A percentile compares a stretch with the other conserved stretches of the same genome.
Evolutionary conservation across 139 green algal species (phyloP).

Genomic region (Dunaliella primolecta): DNA sequence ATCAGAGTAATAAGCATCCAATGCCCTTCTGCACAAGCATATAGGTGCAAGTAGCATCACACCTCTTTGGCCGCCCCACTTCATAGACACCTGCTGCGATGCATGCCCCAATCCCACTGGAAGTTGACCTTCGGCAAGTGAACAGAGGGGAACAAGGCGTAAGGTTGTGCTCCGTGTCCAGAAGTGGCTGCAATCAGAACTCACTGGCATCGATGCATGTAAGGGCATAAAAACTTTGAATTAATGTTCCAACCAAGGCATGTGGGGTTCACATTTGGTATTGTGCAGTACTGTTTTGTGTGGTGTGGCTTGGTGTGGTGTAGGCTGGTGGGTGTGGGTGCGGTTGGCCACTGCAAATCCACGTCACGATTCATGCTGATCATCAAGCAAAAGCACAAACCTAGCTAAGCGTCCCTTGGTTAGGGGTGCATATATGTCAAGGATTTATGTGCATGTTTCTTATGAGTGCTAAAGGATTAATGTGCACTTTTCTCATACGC

Average conservation of each 20-base stretch:
- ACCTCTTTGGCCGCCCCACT: conserved; percentile 55
- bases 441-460: not conserved
- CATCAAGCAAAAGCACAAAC: too few relatives aligned
- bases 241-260: not conserved
- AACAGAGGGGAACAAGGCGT: conserved; percentile 3
- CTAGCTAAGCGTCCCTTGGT: too few relatives aligned
- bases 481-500: not conserved
- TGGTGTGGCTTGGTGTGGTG: too few relatives aligned
- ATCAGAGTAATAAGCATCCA: too few relatives aligned
- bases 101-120: conserved; percentile 55
- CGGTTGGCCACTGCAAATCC: too few relatives aligned
- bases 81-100: conserved; percentile 68
- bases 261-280: too few relatives aligned
- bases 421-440: too few relatives aligned
- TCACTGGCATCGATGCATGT: not conserved
- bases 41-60: too few relatives aligned
- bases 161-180: conserved; percentile 36
- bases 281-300: too few relatives aligned
- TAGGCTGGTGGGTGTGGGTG: too few relatives aligned
- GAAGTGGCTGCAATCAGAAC: not conserved
- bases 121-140: conserved; percentile 37
- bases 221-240: not conserved
- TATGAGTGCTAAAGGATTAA: not conserved
- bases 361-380: too few relatives aligned
- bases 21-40: too few relatives aligned